A percentile compares a stretch with the other conserved stretches of the same genome.
Evolutionary conservation across 495 filamentous ascomycete species (phyloP).

Genomic region (Aspergillus taichungensis): DNA sequence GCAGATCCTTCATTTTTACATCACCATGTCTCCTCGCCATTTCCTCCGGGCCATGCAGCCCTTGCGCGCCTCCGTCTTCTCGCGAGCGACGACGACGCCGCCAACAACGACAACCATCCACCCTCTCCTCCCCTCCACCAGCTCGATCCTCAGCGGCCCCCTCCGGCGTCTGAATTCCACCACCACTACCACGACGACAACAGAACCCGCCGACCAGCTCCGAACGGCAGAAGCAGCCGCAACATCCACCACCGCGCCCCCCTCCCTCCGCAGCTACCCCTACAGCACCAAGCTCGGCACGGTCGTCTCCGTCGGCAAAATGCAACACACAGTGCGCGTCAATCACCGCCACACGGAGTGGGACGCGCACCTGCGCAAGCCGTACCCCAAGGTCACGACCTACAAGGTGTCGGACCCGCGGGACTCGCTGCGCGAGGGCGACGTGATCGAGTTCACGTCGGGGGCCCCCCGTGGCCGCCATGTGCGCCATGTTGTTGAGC

Average conservation of each 20-base stretch:
- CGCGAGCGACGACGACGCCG: conserved; percentile 19
- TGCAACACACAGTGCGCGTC: conserved; percentile 38
- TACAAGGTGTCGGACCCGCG: conserved; percentile 66
- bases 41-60: conserved; percentile 30
- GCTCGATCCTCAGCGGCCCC: conserved; percentile 8
- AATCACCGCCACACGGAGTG: conserved; percentile 25
- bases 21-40: conserved; percentile 26
- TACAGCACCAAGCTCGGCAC: conserved; percentile 34
- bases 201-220: conserved; percentile 5
- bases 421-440: conserved; percentile 64
- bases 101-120: conserved; percentile 14
- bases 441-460: conserved; percentile 69
- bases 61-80: conserved; percentile 22
- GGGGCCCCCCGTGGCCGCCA: conserved; percentile 53
- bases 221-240: conserved; percentile 5
- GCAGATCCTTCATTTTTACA: neutral
- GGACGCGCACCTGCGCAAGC: conserved; percentile 34
- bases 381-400: conserved; percentile 29
- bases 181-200: conserved; percentile 6
- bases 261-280: conserved; percentile 33
- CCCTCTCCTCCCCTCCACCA: conserved; percentile 12
- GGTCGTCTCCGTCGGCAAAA: conserved; percentile 36
- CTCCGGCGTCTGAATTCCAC: conserved; percentile 14
- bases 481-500: conserved; percentile 69
- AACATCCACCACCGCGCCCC: conserved; percentile 6